A percentile compares a stretch with the other conserved stretches of the same genome.
phyloP scores from a whole-genome alignment of 2,329 filamentous ascomycete species.

The Ophiognomonia clavigignenti-juglandacearum region DNA sequence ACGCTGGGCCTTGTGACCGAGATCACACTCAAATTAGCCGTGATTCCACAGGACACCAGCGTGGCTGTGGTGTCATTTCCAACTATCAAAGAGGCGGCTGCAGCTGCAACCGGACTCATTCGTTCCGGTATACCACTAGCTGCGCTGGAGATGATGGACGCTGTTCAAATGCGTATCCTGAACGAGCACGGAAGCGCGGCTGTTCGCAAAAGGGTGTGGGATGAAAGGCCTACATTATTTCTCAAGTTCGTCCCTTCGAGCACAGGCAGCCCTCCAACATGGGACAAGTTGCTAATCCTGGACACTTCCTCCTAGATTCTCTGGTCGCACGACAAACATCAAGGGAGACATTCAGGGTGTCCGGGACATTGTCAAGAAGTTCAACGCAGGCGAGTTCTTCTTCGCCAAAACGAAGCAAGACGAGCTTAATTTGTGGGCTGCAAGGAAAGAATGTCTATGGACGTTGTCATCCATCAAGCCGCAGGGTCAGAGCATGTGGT shows the following conservation, averaged over 20 bases:
- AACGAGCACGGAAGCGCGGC: constrained; percentile 58
- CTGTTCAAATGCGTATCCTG: constrained; percentile 63
- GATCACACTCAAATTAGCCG: constrained; percentile 62
- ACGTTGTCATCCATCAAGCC: constrained; percentile 62
- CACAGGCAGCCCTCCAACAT: background rate
- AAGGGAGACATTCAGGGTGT: constrained; percentile 60
- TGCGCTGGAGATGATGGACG: constrained; percentile 60
- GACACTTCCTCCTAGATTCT: constrained; percentile 38
- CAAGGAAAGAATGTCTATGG: constrained; percentile 71
- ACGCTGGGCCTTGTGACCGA: constrained; percentile 69
- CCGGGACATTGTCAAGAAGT: constrained; percentile 49
- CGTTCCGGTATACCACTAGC: constrained; percentile 61
- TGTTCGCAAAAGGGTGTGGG: constrained; percentile 52
- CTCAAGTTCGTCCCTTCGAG: constrained; percentile 46
- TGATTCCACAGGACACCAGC: constrained; percentile 57
- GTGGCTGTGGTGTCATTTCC: constrained; percentile 61
- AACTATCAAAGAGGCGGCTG: constrained; percentile 55
- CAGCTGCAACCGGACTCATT: constrained; percentile 60
- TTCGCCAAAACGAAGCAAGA: constrained; percentile 63
- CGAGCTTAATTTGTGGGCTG: constrained; percentile 68
- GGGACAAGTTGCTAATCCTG: background rate
- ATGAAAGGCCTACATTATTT: constrained; percentile 66
- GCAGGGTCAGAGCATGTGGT: constrained; percentile 63
- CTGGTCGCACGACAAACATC: constrained; percentile 57
- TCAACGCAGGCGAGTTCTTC: constrained; percentile 58